Conservation (phyloP, 306 rosid genomes). For the Sicyos baderoa region DNA sequence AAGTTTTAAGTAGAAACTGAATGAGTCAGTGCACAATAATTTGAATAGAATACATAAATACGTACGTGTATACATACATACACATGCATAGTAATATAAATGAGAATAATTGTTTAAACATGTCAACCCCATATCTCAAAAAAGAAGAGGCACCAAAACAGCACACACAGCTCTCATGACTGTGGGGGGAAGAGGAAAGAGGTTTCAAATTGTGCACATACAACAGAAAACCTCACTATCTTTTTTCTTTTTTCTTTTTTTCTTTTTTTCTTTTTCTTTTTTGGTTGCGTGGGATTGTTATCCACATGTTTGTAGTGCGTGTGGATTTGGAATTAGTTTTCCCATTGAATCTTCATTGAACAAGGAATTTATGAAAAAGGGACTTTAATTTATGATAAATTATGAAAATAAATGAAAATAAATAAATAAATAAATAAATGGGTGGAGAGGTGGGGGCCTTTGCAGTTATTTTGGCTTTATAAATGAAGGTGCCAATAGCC, state of each 20-base stretch:
- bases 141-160: no score
- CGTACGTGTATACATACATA: no score
- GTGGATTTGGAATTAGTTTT: conserved; percentile 13
- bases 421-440: not conserved
- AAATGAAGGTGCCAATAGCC: not conserved
- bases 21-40: no score
- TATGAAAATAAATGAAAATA: not conserved
- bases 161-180: not conserved
- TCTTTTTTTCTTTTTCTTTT: not conserved
- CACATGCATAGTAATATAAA: no score
- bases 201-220: conserved; percentile 11
- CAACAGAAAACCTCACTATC: conserved; percentile 19
- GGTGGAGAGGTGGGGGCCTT: conserved; percentile 22
- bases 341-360: conserved; percentile 1
- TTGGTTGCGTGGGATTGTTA: conserved; percentile 20
- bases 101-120: no score
- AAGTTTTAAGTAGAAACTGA: no score
- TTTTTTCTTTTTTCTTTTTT: not conserved
- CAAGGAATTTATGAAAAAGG: conserved; percentile 8
- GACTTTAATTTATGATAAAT: not conserved
- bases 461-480: conserved; percentile 17
- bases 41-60: no score
- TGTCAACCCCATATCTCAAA: no score
- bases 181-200: not conserved
- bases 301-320: conserved; percentile 24